Evolutionary conservation across 768 basidiomycete genomes (phyloP).

Genomic region (Nevesoporus exiguus): DNA sequence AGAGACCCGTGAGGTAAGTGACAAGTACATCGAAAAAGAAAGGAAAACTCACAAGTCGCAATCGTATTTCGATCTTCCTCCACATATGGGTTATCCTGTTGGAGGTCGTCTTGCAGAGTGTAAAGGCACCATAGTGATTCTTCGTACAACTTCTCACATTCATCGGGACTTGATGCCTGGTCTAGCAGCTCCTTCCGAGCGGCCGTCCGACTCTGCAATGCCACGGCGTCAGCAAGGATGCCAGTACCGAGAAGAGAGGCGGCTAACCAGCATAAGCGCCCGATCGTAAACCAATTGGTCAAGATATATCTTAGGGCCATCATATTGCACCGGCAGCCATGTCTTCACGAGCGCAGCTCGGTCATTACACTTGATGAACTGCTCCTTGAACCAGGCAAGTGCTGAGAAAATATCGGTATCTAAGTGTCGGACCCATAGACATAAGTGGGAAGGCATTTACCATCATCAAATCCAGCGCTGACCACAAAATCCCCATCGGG

Average conservation of each 20-base stretch:
- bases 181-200: conserved; percentile 88
- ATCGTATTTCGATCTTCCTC: conserved; percentile 81
- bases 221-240: background rate
- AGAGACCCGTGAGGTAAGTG: background rate
- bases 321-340: conserved; percentile 80
- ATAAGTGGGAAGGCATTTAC: conserved; percentile 35
- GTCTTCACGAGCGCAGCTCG: conserved; percentile 86
- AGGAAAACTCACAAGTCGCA: conserved; percentile 55
- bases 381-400: conserved; percentile 85
- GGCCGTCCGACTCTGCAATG: conserved; percentile 78
- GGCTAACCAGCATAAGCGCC: conserved; percentile 76
- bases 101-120: conserved; percentile 86
- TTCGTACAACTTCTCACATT: conserved; percentile 93
- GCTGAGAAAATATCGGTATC: conserved; percentile 44
- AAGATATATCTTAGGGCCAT: conserved; percentile 77
- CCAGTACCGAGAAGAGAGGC: background rate
- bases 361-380: conserved; percentile 93
- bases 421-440: conserved; percentile 8
- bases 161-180: conserved; percentile 67
- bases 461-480: conserved; percentile 78
- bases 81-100: conserved; percentile 79
- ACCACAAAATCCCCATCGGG: conserved; percentile 73
- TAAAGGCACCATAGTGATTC: conserved; percentile 93
- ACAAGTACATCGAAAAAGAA: background rate
- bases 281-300: conserved; percentile 93